Conservation (phyloP, 306 rosid species). For the Crataegus laevigata region DNA sequence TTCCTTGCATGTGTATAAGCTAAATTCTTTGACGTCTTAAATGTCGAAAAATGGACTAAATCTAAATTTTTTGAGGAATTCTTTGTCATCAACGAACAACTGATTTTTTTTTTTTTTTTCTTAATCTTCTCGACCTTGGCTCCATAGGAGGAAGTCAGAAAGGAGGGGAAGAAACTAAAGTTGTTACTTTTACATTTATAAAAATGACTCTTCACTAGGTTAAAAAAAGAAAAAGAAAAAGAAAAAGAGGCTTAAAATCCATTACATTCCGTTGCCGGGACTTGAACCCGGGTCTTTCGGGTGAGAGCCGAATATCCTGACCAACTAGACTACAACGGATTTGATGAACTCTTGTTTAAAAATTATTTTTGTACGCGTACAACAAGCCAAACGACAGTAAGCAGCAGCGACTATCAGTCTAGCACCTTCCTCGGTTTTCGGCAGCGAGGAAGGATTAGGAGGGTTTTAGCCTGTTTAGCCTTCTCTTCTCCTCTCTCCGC, state of each 20-base stretch:
- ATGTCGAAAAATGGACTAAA: too few species aligned
- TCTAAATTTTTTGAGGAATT: too few species aligned
- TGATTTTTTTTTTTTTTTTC: too few species aligned
- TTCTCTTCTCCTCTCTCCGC: background rate
- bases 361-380: accelerated
- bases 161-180: too few species aligned
- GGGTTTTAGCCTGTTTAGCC: background rate
- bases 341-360: accelerated
- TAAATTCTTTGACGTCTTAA: accelerated
- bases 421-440: background rate
- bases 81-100: too few species aligned
- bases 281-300: conserved; percentile 3
- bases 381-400: background rate
- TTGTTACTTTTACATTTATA: background rate
- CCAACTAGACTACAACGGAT: conserved; percentile 46
- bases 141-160: too few species aligned
- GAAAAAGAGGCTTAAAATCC: background rate
- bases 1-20: too few species aligned
- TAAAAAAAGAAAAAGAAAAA: accelerated
- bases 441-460: background rate
- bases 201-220: too few species aligned
- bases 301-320: conserved; percentile 40
- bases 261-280: background rate
- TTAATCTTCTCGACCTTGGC: too few species aligned
- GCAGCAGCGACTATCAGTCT: too few species aligned